Base-by-base conservation (phyloP, 257 asterid species). In the Solanum chiquidenum region DNA sequence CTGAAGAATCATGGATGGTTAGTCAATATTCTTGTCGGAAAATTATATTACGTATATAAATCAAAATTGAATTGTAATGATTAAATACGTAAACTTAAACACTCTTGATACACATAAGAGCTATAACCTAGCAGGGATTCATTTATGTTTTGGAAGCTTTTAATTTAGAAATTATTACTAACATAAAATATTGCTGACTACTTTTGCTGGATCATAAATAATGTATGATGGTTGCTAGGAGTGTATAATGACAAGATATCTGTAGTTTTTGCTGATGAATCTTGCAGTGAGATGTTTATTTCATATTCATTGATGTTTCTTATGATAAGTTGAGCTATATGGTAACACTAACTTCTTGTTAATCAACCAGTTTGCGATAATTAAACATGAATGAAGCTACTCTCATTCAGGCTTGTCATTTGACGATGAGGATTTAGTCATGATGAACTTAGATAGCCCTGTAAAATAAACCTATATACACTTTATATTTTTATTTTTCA, bases 51-150 rank as follows among this genome's bases (percentile, higher is more conserved):
- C 1, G 44, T 40, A 9, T 40, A 40, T 40, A 40, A 12, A 40
- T 40, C 12, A 38, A 38, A 38, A 40, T 40, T 40, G 44, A 40
- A 40, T 40, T 40, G 44, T 40, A 40, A 40, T 91, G 89, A 89
- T 90, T 85, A 85, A 92, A 90, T 86, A 94, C 12, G 44, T 40
- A 40, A 40, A 40, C 4, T 2, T 40, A 3, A 40, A 40, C 44
- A 40, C 4, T 40, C 4, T 40, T 40, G 44, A 40, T 40, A 40
- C 44, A 40, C 44, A 40, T 40, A 40, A 40, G 44, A 40, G 44
- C 6, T 12, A 44, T 44, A 90, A 93, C 94, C 88, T 92, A 90
- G 92, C 71, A 88, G 93, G 91, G 90, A 88, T 90, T 84, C 85
- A 46, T 85, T 62, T 88, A 58, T 87, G 73, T n/a, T 90, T 87